These are phyloP conservation scores for Cadophora sp. DNA, from an alignment of 2,329 filamentous ascomycete genomes.

Conservation along the genomic window DNA sequence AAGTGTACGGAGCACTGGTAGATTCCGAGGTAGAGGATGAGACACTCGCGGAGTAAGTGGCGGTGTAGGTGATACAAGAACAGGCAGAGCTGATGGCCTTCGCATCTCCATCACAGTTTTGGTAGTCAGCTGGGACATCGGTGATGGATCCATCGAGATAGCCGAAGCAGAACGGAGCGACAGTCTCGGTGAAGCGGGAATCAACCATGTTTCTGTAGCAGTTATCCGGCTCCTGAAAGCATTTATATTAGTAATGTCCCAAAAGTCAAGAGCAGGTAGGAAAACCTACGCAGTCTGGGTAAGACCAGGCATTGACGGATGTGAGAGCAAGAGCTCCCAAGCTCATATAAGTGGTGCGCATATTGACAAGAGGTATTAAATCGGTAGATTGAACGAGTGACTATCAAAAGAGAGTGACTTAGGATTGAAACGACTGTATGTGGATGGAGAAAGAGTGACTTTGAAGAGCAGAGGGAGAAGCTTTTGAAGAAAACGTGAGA, in stretches of 20 bases:
- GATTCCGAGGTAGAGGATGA: constrained; percentile 28
- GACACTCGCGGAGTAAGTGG: constrained; percentile 37
- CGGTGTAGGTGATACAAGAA: constrained; percentile 45
- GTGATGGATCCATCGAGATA: constrained; percentile 45
- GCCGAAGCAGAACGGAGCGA: constrained; percentile 45
- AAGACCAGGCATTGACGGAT: constrained; percentile 32
- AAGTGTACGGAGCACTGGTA: constrained; percentile 20
- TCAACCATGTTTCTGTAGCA: constrained; percentile 49
- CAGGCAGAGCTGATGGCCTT: constrained; percentile 41
- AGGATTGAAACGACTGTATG: constrained; percentile 19
- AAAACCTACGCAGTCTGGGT: constrained; percentile 37
- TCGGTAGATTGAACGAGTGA: neutral
- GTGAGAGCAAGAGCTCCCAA: constrained; percentile 34
- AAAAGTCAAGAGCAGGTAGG: neutral
- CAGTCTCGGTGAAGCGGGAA: constrained; percentile 43
- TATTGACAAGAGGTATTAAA: constrained; percentile 24
- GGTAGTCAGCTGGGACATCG: constrained; percentile 45
- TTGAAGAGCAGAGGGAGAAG: neutral
- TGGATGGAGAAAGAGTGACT: constrained; percentile 14
- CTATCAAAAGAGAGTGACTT: constrained; percentile 1
- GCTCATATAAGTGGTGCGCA: constrained; percentile 27
- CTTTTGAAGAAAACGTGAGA: constrained; percentile 5
- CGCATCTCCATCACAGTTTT: constrained; percentile 40
- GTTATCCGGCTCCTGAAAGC: constrained; percentile 40
- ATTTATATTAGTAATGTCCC: neutral